Percentiles rank a stretch among this genome's conserved stretches.
These are phyloP conservation scores for Moricandia arvensis DNA, from an alignment of 345 rosid species.

Conservation along the genomic window DNA sequence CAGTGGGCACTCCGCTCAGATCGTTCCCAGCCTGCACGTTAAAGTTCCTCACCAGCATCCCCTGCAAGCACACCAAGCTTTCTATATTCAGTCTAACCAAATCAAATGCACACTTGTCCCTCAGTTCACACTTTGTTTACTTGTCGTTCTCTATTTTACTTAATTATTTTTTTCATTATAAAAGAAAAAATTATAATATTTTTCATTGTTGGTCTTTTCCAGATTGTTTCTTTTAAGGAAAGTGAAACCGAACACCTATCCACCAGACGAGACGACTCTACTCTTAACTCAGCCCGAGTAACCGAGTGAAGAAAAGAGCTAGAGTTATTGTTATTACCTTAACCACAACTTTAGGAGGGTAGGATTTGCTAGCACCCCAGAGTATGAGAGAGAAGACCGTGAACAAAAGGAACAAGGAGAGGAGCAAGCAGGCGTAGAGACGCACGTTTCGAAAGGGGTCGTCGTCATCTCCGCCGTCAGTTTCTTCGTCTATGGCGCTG, in stretches of 20 bases:
- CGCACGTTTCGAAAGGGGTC: conserved; percentile 45
- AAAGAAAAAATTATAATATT: neutral
- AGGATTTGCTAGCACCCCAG: conserved; percentile 82
- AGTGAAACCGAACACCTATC: neutral
- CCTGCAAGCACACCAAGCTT: conserved; percentile 44
- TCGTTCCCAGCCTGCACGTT: conserved; percentile 91
- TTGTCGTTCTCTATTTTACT: neutral
- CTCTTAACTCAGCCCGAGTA: conserved; percentile 3
- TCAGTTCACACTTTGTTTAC: conserved; percentile 4
- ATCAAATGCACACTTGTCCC: neutral
- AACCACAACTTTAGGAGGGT: conserved; percentile 64
- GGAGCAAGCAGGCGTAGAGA: conserved; percentile 51
- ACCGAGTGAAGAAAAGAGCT: neutral
- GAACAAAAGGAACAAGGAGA: conserved; percentile 60
- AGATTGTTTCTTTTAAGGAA: conserved; percentile 28
- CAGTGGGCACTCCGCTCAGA: conserved; percentile 80
- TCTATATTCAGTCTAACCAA: neutral
- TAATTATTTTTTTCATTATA: neutral
- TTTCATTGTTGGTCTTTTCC: conserved; percentile 15
- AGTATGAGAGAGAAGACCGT: conserved; percentile 64
- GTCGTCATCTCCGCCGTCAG: conserved; percentile 27
- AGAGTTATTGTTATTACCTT: conserved; percentile 44
- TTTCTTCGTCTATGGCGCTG: conserved; percentile 39
- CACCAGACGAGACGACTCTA: conserved; percentile 11
- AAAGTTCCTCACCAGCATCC: conserved; percentile 71